Conservation (phyloP, 768 basidiomycete genomes). For the Leucocoprinus sp. region DNA sequence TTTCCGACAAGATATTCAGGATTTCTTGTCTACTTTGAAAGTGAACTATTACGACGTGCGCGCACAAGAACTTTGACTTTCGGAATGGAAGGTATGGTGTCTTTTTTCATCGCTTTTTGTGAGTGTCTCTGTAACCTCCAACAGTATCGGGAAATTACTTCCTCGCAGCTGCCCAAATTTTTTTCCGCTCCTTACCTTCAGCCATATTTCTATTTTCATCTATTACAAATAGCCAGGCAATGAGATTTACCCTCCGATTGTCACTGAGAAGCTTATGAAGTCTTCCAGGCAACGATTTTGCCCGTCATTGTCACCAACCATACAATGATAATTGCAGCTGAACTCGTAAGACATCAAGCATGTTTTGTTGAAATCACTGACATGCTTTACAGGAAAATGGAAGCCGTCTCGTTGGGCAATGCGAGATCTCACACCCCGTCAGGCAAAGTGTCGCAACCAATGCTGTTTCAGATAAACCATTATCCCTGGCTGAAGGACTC, state of each 20-base stretch:
- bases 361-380: constrained; percentile 8
- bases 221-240: constrained; percentile 71
- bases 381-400: constrained; percentile 53
- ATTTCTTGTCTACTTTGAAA: constrained; percentile 89
- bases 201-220: constrained; percentile 92
- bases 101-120: not conserved
- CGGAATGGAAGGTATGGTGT: constrained; percentile 66
- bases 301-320: constrained; percentile 92
- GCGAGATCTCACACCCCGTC: constrained; percentile 87
- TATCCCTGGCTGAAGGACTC: constrained; percentile 47
- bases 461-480: constrained; percentile 24
- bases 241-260: constrained; percentile 2
- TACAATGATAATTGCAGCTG: constrained; percentile 91
- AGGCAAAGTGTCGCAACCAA: constrained; percentile 19
- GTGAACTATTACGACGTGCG: constrained; percentile 81
- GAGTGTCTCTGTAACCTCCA: not conserved
- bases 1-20: constrained; percentile 34
- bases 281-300: constrained; percentile 60
- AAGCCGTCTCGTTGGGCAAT: constrained; percentile 77
- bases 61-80: constrained; percentile 93
- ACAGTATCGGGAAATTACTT: constrained; percentile 87
- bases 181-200: constrained; percentile 88
- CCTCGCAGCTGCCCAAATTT: constrained; percentile 78
- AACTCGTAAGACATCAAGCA: constrained; percentile 49
- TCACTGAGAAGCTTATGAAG: not conserved